Conservation (phyloP, 78 protist genomes). For the Polysphondylium violaceum region DNA sequence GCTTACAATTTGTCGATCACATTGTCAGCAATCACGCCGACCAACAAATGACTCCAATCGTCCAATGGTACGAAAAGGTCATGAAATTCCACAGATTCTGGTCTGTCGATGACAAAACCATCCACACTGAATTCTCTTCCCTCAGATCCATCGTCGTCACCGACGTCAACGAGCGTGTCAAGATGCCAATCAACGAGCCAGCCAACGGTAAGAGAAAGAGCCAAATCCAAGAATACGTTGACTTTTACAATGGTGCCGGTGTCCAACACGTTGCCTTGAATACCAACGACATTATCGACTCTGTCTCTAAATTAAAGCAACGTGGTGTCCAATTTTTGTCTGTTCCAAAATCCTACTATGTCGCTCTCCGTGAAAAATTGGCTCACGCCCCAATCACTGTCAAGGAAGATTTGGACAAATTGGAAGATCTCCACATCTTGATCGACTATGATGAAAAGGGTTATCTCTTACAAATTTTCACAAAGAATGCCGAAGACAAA, state of each 20-base stretch:
- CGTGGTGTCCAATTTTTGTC: slow-evolving; percentile 93
- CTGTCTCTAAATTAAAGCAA: slow-evolving; percentile 56
- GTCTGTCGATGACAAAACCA: slow-evolving; percentile 94
- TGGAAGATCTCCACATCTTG: slow-evolving; percentile 86
- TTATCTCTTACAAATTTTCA: slow-evolving; percentile 96
- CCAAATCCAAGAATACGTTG: slow-evolving; percentile 95
- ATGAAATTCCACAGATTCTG: slow-evolving; percentile 94
- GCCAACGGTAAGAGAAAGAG: slow-evolving; percentile 86
- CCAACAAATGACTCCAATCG: slow-evolving; percentile 84
- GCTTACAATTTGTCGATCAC: slow-evolving; percentile 85
- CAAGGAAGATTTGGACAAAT: slow-evolving; percentile 85
- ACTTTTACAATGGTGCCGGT: slow-evolving; percentile 95
- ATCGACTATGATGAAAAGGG: slow-evolving; percentile 95
- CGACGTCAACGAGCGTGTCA: slow-evolving; percentile 83
- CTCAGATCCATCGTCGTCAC: slow-evolving; percentile 92
- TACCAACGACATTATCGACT: slow-evolving; percentile 82
- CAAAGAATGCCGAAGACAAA: slow-evolving; percentile 91
- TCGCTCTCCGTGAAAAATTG: slow-evolving; percentile 67
- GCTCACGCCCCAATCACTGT: slow-evolving; percentile 69
- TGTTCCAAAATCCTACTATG: slow-evolving; percentile 89
- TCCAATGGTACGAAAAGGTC: slow-evolving; percentile 88
- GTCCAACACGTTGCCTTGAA: slow-evolving; percentile 96
- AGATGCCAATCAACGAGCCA: slow-evolving; percentile 96
- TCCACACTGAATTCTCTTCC: slow-evolving; percentile 93
- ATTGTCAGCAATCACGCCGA: slow-evolving; percentile 92